Percentiles rank a stretch among this genome's conserved stretches.
Evolutionary conservation across 1,284 basidiomycete genomes (phyloP).

Genomic region (Pascua sp.): DNA sequence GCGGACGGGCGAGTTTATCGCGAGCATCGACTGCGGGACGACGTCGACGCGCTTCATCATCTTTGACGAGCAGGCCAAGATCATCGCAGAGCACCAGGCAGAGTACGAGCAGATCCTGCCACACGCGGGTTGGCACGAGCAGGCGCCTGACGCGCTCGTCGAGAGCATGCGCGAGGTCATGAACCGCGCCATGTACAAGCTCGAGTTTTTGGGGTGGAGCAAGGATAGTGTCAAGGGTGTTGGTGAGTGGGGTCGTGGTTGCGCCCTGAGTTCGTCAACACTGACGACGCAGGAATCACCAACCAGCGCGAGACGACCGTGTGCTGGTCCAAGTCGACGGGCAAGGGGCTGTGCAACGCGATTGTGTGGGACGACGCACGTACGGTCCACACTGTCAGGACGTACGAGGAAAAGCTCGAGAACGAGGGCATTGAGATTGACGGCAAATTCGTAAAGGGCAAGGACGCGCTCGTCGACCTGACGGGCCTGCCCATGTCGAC

Average conservation of each 20-base stretch:
- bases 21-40: slow-evolving; percentile 85
- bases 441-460: slow-evolving; percentile 55
- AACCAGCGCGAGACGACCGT: slow-evolving; percentile 97
- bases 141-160: slow-evolving; percentile 82
- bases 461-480: slow-evolving; percentile 43
- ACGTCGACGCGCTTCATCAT: slow-evolving; percentile 95
- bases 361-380: slow-evolving; percentile 97
- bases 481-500: slow-evolving; percentile 90
- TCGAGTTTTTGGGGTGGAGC: slow-evolving; percentile 70
- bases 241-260: slow-evolving; percentile 55
- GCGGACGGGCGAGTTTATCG: slow-evolving; percentile 65
- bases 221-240: slow-evolving; percentile 83
- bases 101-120: slow-evolving; percentile 92
- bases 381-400: slow-evolving; percentile 75
- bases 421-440: slow-evolving; percentile 69
- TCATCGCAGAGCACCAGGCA: slow-evolving; percentile 79
- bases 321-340: slow-evolving; percentile 86
- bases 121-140: slow-evolving; percentile 93
- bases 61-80: slow-evolving; percentile 83
- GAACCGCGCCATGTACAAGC: slow-evolving; percentile 63
- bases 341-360: slow-evolving; percentile 79
- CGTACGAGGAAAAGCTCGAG: slow-evolving; percentile 69
- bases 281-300: slow-evolving; percentile 59
- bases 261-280: neutral
- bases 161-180: slow-evolving; percentile 75